Evolutionary conservation across 1,284 basidiomycete species (phyloP), one percentile per base, ranked within the genome.

Genomic region (Rhizoctonia solani): DNA sequence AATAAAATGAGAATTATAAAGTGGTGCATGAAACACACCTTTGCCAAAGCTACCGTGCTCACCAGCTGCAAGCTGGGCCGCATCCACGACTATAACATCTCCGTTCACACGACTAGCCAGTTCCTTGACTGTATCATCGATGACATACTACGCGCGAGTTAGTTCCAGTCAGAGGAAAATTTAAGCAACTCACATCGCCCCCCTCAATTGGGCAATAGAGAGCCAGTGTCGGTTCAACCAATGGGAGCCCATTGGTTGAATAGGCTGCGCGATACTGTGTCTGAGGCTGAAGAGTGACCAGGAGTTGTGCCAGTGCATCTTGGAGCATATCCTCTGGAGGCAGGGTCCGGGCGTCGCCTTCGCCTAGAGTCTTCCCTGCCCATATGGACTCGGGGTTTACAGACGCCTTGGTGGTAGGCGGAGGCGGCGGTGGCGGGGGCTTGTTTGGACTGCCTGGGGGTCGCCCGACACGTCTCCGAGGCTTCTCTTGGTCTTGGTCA

Each of bases 131-230:
- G 91, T 91, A 34, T 86, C 84, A 72, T 90, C 87, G 30, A 94
- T 81, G 44, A 94, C 82, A 74, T 89, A 83, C 69, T 61, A 46
- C 5, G 6, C 23, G 19, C 34, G 30, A 23, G 21, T 6, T 52
- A 9, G 19, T n/a, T 27, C 27, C 2, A 13, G 44, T 61, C 27
- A 50, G 29, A 5, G 44, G 44, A 11, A 19, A 46, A 14, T 46
- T 11, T 21, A 50, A 47, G 13, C 3, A 11, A 50, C 58, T 61
- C 32, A 61, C 58, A 47, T 88, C 85, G 1, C 87, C 87, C n/a
- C 88, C 92, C 78, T 94, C 92, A 67, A 95, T 88, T 1, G 92
- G 93, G 71, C 88, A 92, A 73, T 91, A 92, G 4, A 95, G 77
- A 0, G 87, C 89, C 32, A 95, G 77, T 0, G 88, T 90, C 1